phyloP scores from a whole-genome alignment of 1,139 yeast species.

The Hyphopichia pseudoburtonii region DNA sequence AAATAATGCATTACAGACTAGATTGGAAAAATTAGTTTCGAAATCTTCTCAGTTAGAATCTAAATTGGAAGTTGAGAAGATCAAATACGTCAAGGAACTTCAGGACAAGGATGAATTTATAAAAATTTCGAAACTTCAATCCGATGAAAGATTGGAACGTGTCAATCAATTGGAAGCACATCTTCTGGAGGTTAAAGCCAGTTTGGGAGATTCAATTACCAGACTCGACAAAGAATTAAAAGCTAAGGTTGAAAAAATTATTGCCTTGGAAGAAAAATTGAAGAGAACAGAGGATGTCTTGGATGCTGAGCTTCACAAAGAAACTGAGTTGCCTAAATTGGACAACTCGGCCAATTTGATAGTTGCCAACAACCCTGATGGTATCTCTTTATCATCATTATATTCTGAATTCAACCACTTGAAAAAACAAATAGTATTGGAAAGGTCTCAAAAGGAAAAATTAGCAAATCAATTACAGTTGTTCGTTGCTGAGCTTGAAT shows the following conservation, averaged over 20 bases:
- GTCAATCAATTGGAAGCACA: constrained; percentile 49
- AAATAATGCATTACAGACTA: constrained; percentile 17
- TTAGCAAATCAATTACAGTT: constrained; percentile 70
- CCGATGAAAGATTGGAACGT: constrained; percentile 45
- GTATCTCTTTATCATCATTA: constrained; percentile 66
- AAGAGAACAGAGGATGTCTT: constrained; percentile 43
- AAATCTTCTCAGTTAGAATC: constrained; percentile 30
- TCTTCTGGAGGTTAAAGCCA: constrained; percentile 40
- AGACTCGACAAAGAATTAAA: constrained; percentile 22
- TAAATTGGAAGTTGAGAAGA: constrained; percentile 37
- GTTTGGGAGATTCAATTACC: constrained; percentile 30
- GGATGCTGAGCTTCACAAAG: constrained; percentile 41
- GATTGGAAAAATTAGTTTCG: constrained; percentile 47
- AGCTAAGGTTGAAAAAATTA: constrained; percentile 32
- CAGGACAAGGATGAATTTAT: constrained; percentile 62
- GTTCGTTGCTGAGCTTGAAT: constrained; percentile 75
- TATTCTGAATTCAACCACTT: constrained; percentile 67
- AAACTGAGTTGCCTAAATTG: constrained; percentile 39
- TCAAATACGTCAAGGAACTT: constrained; percentile 62
- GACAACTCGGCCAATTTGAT: constrained; percentile 40
- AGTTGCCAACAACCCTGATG: constrained; percentile 43
- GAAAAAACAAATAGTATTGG: constrained; percentile 67
- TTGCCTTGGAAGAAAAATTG: constrained; percentile 35
- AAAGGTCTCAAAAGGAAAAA: constrained; percentile 67
- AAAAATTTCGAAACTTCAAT: constrained; percentile 56